Percentiles rank a stretch among this genome's conserved stretches.
Evolutionary conservation across 108 stramenopile genomes (phyloP).

Genomic region (Cylindrotheca closterium): DNA sequence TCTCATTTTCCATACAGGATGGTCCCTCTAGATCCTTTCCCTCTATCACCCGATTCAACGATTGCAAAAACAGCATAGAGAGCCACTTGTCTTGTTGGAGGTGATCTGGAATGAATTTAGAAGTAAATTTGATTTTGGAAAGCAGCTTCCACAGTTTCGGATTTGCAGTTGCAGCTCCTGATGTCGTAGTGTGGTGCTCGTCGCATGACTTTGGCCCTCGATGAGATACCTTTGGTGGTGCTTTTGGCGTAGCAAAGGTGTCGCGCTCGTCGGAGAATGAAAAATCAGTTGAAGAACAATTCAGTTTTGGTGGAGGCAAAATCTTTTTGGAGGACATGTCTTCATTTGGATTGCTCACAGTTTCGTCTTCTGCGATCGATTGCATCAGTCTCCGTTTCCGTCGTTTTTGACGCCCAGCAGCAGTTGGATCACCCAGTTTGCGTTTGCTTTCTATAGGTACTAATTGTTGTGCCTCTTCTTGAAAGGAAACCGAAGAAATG

Average conservation of each 20-base stretch:
- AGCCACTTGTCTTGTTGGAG: slow-evolving; percentile 9
- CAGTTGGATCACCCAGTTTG: slow-evolving; percentile 28
- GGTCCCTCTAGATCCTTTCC: slow-evolving; percentile 50
- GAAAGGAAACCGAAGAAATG: slow-evolving; percentile 7
- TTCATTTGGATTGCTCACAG: not conserved
- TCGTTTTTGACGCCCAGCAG: slow-evolving; percentile 29
- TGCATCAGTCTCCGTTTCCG: slow-evolving; percentile 22
- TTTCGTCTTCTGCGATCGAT: slow-evolving; percentile 1
- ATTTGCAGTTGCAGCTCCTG: not conserved
- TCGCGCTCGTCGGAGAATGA: not conserved
- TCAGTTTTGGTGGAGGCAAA: not conserved
- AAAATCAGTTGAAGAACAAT: not conserved
- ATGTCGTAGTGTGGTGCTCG: not conserved
- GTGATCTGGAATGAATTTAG: not conserved
- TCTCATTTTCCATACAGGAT: slow-evolving; percentile 37
- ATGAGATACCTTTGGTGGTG: not conserved
- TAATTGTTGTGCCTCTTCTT: not conserved
- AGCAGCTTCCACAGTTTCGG: not conserved
- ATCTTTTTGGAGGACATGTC: not conserved
- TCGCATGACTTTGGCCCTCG: not conserved
- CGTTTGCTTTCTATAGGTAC: not conserved
- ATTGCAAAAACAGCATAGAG: slow-evolving; percentile 39
- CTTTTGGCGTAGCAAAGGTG: not conserved
- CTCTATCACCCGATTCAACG: slow-evolving; percentile 53
- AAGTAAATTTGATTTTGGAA: not conserved